Evolutionary conservation across 1,139 yeast genomes (phyloP), one percentile per base, ranked within the genome.

Genomic region (Hemisphaericaspora xylanilytica): DNA sequence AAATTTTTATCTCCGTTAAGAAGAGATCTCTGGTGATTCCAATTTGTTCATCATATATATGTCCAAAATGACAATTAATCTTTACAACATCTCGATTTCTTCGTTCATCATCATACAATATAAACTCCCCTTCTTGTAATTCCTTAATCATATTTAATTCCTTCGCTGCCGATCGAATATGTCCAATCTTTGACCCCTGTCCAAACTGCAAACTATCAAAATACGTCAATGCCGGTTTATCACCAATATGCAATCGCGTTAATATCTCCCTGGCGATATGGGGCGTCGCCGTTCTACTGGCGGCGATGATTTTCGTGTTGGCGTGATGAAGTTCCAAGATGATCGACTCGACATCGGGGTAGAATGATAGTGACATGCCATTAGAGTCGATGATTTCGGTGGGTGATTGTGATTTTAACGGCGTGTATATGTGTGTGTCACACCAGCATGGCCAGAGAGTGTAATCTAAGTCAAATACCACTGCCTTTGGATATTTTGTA

Each of bases 361-460:
- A 85, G 42, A 85, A 72, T 1, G 73, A 58, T 20, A 82, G 57
- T 30, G 62, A 57, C 45, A 64, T 73, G 1, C 83, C 83, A 39
- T 61, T 57, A 33, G 68, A 58, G 50, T 81, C 88, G 2, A 55
- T 52, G 4, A 67, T 55, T 15, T 50, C 47, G 6, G 52, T 45
- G 14, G 57, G 56, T 5, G 54, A 49, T 0, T 48, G 45, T 26
- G 58, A 48, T 42, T 50, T 55, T 5, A 62, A 34, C 2, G 67
- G 92, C n/a, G 78, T 65, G 2, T 67, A 59, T 12, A 85, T 70
- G 53, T 85, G 92, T 0, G 88, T 83, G 52, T 85, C 73, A 46
- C 70, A 75, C 85, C 73, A 75, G 59, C 85, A 66, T 30, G 75
- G 90, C 94, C 92, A 85, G 31, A 85, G 61, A 0, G 94, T 85